A percentile compares a stretch with the other conserved stretches of the same genome.
These are phyloP conservation scores for Panaeolus papilionaceus DNA, from an alignment of 768 basidiomycete genomes.

Conservation along the genomic window DNA sequence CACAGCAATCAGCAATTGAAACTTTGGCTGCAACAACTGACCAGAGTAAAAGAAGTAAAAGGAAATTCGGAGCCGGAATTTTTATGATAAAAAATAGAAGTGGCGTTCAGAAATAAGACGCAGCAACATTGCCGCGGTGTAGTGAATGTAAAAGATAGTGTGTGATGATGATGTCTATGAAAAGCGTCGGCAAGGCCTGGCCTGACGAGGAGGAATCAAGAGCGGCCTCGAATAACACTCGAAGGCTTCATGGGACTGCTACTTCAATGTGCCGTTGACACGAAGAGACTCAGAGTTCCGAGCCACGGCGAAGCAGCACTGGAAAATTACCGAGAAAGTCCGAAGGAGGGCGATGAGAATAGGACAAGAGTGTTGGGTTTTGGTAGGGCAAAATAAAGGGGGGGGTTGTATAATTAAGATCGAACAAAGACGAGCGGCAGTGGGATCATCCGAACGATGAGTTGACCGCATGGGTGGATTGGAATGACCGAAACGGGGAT, in stretches of 20 bases:
- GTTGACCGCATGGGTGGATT: neutral
- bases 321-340: neutral
- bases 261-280: neutral
- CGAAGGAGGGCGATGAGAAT: neutral
- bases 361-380: neutral
- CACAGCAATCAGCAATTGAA: neutral
- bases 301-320: neutral
- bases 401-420: constrained; percentile 4
- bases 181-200: neutral
- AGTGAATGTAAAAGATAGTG: neutral
- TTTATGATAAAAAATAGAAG: constrained; percentile 5
- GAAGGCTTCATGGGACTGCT: neutral
- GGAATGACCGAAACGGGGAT: neutral
- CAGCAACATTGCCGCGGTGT: neutral
- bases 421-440: constrained; percentile 1
- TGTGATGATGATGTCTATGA: neutral
- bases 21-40: neutral
- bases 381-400: neutral
- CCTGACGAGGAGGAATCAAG: neutral
- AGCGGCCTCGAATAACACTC: constrained; percentile 7
- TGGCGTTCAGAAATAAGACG: neutral
- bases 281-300: neutral
- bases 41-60: neutral
- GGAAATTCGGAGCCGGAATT: constrained; percentile 1
- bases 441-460: neutral